These are phyloP conservation scores for Chaetoceros muelleri DNA, from an alignment of 108 stramenopile species.

Conservation along the genomic window DNA sequence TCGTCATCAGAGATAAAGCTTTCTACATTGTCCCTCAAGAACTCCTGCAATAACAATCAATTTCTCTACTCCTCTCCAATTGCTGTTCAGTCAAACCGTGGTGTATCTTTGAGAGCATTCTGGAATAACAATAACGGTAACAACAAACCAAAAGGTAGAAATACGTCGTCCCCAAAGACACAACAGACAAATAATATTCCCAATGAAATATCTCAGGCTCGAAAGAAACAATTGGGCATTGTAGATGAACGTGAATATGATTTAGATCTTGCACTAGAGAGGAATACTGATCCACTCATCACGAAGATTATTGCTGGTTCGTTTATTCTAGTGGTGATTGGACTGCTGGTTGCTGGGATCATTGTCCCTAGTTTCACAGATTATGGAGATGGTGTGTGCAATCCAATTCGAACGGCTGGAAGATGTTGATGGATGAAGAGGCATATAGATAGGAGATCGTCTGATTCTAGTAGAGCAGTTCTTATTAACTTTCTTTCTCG, in stretches of 20 bases:
- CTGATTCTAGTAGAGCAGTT: too few species aligned
- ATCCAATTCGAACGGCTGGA: conserved; percentile 61
- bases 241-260: conserved; percentile 81
- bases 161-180: not conserved
- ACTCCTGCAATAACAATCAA: not conserved
- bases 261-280: conserved; percentile 50
- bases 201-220: conserved; percentile 28
- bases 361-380: conserved; percentile 58
- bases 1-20: too few species aligned
- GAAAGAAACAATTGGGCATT: conserved; percentile 66
- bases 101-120: too few species aligned
- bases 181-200: not conserved
- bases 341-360: conserved; percentile 59
- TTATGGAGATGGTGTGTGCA: conserved; percentile 77
- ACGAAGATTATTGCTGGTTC: conserved; percentile 83
- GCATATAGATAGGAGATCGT: too few species aligned
- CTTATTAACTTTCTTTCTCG: too few species aligned
- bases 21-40: not conserved
- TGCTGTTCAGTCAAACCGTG: not conserved
- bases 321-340: conserved; percentile 59
- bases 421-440: conserved; percentile 33
- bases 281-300: conserved; percentile 73
- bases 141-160: too few species aligned
- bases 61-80: not conserved
- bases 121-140: too few species aligned